Conservation (phyloP, 129 eudicot species). For the Oenanthe sinensis region DNA sequence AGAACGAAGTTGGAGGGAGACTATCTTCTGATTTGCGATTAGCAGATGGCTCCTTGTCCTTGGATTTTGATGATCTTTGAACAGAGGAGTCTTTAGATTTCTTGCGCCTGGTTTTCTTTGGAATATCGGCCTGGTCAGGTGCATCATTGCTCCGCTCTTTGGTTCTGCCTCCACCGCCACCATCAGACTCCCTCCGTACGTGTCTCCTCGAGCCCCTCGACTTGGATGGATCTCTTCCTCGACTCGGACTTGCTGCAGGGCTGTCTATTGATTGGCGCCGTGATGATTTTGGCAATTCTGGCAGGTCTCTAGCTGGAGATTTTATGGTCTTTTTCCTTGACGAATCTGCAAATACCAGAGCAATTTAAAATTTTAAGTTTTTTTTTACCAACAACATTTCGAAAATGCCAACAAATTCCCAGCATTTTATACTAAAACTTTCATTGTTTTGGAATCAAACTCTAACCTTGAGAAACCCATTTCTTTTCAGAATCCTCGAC, state of each 20-base stretch:
- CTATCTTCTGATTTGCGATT: not conserved
- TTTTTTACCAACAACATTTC: not conserved
- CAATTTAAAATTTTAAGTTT: not conserved
- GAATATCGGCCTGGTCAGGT: not conserved
- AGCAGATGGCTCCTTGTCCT: not conserved
- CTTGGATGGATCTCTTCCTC: not conserved
- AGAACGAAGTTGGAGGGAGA: constrained; percentile 4
- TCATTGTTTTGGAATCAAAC: not conserved
- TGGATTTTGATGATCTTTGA: not conserved
- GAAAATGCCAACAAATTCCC: not conserved
- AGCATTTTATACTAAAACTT: not conserved
- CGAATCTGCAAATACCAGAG: constrained; percentile 1
- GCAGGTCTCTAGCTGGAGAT: not conserved
- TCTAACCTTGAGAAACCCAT: constrained; percentile 6
- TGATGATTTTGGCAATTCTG: constrained; percentile 12
- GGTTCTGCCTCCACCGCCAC: not conserved
- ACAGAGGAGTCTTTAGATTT: not conserved
- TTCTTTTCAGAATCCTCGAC: not conserved
- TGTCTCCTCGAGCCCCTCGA: constrained; percentile 8
- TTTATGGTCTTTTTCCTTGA: not conserved
- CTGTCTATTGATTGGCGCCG: constrained; percentile 1
- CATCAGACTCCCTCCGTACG: not conserved
- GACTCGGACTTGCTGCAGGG: not conserved
- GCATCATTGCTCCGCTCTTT: not conserved
- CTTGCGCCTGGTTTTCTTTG: constrained; percentile 7